These are phyloP conservation scores for Kodamaea ohmeri DNA, from an alignment of 1,139 yeast genomes.

Conservation along the genomic window DNA sequence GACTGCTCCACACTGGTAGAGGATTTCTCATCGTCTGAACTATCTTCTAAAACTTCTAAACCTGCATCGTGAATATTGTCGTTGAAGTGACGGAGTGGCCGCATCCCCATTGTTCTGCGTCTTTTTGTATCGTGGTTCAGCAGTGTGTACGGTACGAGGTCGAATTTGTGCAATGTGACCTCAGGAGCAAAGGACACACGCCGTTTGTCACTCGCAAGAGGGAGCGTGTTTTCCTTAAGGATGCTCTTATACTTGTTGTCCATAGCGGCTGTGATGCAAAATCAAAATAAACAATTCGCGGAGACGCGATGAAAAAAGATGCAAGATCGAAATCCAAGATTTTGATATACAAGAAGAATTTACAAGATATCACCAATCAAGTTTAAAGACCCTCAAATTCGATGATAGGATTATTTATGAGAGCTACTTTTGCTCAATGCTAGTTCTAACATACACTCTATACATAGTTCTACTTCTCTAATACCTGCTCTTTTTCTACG, in stretches of 20 bases:
- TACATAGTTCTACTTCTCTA: too few species aligned
- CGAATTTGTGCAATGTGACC: constrained; percentile 67
- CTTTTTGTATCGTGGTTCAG: constrained; percentile 14
- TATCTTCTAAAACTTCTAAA: constrained; percentile 14
- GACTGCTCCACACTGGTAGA: too few species aligned
- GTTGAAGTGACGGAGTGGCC: constrained; percentile 6
- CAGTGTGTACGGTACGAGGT: constrained; percentile 35
- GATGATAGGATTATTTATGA: too few species aligned
- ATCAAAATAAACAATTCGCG: constrained; percentile 2
- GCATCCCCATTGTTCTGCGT: constrained; percentile 16
- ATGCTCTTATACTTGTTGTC: constrained; percentile 22
- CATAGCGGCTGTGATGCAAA: constrained; percentile 9
- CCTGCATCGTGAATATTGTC: constrained; percentile 12
- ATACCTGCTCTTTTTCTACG: too few species aligned
- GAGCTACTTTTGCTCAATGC: too few species aligned
- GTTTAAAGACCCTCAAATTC: too few species aligned
- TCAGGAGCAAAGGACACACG: constrained; percentile 77
- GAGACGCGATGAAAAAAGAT: constrained; percentile 3
- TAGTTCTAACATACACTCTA: too few species aligned
- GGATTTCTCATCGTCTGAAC: constrained; percentile 15
- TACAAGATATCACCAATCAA: too few species aligned
- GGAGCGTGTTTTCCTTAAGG: constrained; percentile 27
- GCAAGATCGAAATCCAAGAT: too few species aligned
- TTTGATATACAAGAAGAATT: not conserved
- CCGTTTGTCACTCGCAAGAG: constrained; percentile 30